Percentiles rank a stretch among this genome's conserved stretches.
Evolutionary conservation across 768 basidiomycete species (phyloP).

Genomic region (Serendipita vermifera): DNA sequence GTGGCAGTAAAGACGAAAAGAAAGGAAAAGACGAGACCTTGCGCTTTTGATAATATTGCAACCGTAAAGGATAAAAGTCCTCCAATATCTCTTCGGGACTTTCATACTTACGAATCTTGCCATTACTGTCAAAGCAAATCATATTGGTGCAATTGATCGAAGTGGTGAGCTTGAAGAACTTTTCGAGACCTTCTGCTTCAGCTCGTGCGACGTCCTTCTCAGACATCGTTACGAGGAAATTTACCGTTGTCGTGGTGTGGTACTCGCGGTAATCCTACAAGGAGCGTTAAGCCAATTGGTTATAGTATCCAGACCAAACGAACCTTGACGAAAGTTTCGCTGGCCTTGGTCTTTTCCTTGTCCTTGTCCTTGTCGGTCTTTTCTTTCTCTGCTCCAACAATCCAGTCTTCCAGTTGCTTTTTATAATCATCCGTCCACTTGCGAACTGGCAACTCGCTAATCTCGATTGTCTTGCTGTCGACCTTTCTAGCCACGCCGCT

Average conservation of each 20-base stretch:
- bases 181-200: conserved; percentile 75
- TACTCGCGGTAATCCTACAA: conserved; percentile 91
- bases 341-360: conserved; percentile 10
- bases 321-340: conserved; percentile 18
- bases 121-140: conserved; percentile 95
- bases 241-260: conserved; percentile 83
- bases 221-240: conserved; percentile 72
- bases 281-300: background rate
- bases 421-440: conserved; percentile 93
- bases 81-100: conserved; percentile 83
- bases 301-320: background rate
- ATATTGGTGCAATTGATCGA: conserved; percentile 90
- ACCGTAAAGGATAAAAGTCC: conserved; percentile 80
- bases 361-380: conserved; percentile 56
- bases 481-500: conserved; percentile 60
- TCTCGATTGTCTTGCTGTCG: conserved; percentile 81
- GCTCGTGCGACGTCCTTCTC: conserved; percentile 75
- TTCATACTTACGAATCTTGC: conserved; percentile 89
- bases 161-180: conserved; percentile 79
- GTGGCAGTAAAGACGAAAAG: background rate
- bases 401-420: conserved; percentile 79
- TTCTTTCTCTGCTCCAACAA: conserved; percentile 65
- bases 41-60: conserved; percentile 89
- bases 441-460: conserved; percentile 90
- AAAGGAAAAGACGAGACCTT: conserved; percentile 43